Percentiles rank a stretch among this genome's conserved stretches.
phyloP scores from a whole-genome alignment of 2,329 filamentous ascomycete genomes.

The Neoarthrinium moseri region DNA sequence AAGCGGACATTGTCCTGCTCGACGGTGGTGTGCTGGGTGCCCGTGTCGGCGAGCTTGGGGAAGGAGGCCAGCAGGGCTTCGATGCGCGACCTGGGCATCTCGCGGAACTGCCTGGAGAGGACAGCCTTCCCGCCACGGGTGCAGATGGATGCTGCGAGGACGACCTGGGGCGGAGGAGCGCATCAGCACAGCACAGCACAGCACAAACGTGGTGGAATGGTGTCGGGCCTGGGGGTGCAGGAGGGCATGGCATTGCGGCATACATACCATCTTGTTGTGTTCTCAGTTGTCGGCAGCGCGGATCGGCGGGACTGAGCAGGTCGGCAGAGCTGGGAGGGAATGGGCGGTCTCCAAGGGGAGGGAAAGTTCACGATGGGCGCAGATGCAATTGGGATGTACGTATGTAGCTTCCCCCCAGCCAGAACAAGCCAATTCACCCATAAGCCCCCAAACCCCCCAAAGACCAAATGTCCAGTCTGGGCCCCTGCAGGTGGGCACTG shows the following conservation, averaged over 20 bases:
- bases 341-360: too few species aligned
- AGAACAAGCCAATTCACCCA: constrained; percentile 8
- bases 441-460: neutral
- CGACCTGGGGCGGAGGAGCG: constrained; percentile 66
- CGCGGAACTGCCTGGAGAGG: constrained; percentile 94
- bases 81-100: constrained; percentile 95
- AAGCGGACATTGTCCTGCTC: constrained; percentile 99
- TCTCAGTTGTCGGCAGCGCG: too few species aligned
- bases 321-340: too few species aligned
- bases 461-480: constrained; percentile 6
- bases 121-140: constrained; percentile 98
- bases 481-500: too few species aligned
- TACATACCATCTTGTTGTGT: too few species aligned
- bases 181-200: too few species aligned
- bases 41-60: constrained; percentile 93
- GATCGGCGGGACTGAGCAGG: too few species aligned
- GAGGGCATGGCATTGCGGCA: too few species aligned
- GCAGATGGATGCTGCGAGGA: constrained; percentile 98
- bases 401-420: constrained; percentile 1
- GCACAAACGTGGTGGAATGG: neutral
- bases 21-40: constrained; percentile 96
- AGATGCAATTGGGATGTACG: too few species aligned
- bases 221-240: neutral
- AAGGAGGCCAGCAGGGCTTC: constrained; percentile 96
- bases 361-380: constrained; percentile 1